Evolutionary conservation across 2,329 filamentous ascomycete genomes (phyloP).

Genomic region (Elsinoe necatrix): DNA sequence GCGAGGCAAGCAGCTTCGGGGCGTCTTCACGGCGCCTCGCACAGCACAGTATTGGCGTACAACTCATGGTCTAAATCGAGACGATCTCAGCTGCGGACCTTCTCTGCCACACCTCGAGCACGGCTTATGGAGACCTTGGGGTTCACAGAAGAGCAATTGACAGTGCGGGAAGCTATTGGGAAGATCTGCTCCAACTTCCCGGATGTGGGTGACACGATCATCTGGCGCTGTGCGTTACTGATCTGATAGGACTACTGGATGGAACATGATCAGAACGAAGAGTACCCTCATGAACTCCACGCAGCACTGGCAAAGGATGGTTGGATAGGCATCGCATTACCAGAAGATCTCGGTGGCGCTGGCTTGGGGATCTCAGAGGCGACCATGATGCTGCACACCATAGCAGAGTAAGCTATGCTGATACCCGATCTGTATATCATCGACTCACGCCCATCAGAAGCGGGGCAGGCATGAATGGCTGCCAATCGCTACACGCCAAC

Average conservation of each 20-base stretch:
- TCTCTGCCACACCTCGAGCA: slow-evolving; percentile 8
- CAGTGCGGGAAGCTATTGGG: slow-evolving; percentile 37
- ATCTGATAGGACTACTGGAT: slow-evolving; percentile 59
- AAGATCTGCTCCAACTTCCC: slow-evolving; percentile 38
- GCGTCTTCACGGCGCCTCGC: not conserved
- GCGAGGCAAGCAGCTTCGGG: not conserved
- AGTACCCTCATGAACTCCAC: slow-evolving; percentile 69
- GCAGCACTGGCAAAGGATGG: slow-evolving; percentile 64
- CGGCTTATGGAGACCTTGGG: slow-evolving; percentile 26
- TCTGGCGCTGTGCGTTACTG: not conserved
- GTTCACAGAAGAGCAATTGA: slow-evolving; percentile 34
- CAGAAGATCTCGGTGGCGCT: slow-evolving; percentile 64
- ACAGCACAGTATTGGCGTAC: not conserved
- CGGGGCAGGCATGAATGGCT: slow-evolving; percentile 68
- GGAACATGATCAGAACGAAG: slow-evolving; percentile 59
- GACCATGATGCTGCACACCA: slow-evolving; percentile 80
- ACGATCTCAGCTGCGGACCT: not conserved
- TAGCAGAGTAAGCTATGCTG: slow-evolving; percentile 49
- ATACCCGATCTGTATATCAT: not conserved
- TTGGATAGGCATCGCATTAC: slow-evolving; percentile 74
- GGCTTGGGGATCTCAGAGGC: slow-evolving; percentile 69
- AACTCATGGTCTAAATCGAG: not conserved
- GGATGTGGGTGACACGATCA: slow-evolving; percentile 22
- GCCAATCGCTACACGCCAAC: slow-evolving; percentile 51
- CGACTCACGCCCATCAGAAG: slow-evolving; percentile 31